A percentile compares a stretch with the other conserved stretches of the same genome.
Conservation (phyloP, 2,329 filamentous ascomycete genomes). For the Pestalotiopsis sp. region DNA sequence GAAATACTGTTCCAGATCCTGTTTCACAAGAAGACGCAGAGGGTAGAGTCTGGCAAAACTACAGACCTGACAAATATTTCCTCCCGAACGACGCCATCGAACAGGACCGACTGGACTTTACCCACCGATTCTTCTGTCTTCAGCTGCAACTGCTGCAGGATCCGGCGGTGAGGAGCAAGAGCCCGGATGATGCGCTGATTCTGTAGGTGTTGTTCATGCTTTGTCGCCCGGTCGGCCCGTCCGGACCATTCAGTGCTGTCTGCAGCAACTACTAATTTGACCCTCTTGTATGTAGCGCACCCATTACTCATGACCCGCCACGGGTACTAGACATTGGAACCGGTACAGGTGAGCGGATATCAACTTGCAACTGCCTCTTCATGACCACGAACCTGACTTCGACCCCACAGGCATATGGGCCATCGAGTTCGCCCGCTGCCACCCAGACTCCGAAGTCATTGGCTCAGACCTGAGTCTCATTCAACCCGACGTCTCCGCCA, state of each 20-base stretch:
- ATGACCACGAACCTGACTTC: neutral
- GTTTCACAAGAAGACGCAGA: neutral
- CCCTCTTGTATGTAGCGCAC: neutral
- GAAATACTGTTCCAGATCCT: neutral
- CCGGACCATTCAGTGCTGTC: neutral
- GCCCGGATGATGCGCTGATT: neutral
- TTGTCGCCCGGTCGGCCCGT: neutral
- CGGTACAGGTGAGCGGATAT: slow-evolving; percentile 1
- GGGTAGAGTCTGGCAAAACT: slow-evolving; percentile 3
- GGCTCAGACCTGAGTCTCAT: slow-evolving; percentile 14
- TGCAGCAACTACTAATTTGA: neutral
- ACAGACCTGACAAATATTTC: slow-evolving; percentile 7
- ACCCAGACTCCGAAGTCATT: slow-evolving; percentile 10
- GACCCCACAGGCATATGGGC: slow-evolving; percentile 9
- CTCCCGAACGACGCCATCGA: slow-evolving; percentile 6
- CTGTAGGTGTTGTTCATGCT: neutral
- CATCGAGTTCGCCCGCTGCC: slow-evolving; percentile 6
- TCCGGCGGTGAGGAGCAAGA: neutral
- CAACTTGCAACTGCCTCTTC: neutral
- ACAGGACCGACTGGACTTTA: neutral
- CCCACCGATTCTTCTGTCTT: neutral
- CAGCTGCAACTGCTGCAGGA: neutral
- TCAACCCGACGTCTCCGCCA: slow-evolving; percentile 3
- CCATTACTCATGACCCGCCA: neutral
- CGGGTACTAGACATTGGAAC: slow-evolving; percentile 10